These are phyloP conservation scores for Lactuca saligna DNA, from an alignment of 129 eudicot species.

Conservation along the genomic window DNA sequence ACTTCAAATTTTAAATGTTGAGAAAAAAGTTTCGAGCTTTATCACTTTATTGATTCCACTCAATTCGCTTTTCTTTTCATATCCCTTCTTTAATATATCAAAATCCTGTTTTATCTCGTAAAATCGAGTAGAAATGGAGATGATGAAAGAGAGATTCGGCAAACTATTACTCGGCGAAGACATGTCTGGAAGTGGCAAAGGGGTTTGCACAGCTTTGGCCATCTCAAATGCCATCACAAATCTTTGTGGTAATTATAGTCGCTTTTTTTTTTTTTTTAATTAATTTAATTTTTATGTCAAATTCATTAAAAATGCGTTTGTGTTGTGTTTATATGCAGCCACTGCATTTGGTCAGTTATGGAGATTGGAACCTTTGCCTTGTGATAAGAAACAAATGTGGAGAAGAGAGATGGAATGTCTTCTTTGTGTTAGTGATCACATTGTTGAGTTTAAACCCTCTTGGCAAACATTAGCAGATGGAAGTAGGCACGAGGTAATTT, in stretches of 20 bases:
- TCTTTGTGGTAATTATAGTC: constrained; percentile 59
- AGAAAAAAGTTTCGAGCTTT: constrained; percentile 28
- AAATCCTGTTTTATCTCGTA: background rate
- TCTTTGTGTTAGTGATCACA: constrained; percentile 84
- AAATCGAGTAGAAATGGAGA: constrained; percentile 61
- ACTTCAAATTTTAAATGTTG: constrained; percentile 7
- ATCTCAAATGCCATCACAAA: constrained; percentile 90
- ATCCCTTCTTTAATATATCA: constrained; percentile 13
- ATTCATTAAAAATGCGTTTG: background rate
- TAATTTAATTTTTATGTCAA: background rate
- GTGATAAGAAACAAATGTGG: constrained; percentile 84
- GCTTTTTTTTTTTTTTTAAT: background rate
- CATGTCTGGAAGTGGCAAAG: constrained; percentile 98
- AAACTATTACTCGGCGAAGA: constrained; percentile 90
- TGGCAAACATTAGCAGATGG: constrained; percentile 96
- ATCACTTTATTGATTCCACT: constrained; percentile 33
- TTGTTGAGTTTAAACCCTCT: constrained; percentile 81
- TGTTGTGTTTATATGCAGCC: constrained; percentile 44
- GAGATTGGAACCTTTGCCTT: constrained; percentile 88
- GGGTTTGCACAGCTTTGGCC: constrained; percentile 87
- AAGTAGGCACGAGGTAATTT: constrained; percentile 81
- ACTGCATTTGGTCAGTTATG: constrained; percentile 87
- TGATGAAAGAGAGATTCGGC: constrained; percentile 88
- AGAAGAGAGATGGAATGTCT: constrained; percentile 89
- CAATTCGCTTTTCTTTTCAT: constrained; percentile 11